These are phyloP conservation scores for Bassia scoparia DNA, from an alignment of 148 eudicot genomes.

Conservation along the genomic window DNA sequence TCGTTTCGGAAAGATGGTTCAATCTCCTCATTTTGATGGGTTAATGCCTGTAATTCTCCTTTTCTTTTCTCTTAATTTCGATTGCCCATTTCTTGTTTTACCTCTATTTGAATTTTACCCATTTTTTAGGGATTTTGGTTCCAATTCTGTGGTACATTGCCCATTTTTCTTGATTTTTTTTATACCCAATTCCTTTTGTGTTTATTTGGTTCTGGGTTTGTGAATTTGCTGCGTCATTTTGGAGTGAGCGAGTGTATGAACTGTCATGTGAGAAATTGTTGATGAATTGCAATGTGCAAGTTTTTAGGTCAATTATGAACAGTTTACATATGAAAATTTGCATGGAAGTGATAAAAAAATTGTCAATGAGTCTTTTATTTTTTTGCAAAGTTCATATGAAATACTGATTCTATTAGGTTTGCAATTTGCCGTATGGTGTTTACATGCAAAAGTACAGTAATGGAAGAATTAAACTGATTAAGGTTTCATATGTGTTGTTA, in stretches of 20 bases:
- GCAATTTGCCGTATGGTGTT: no score
- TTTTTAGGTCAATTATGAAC: constrained; percentile 21
- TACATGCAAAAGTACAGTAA: no score
- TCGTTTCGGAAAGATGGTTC: constrained; percentile 92
- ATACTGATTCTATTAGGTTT: no score
- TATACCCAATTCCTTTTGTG: not conserved
- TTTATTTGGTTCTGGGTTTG: not conserved
- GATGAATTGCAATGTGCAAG: not conserved
- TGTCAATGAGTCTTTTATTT: no score
- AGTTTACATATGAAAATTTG: no score
- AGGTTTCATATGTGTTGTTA: no score
- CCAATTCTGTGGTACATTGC: not conserved
- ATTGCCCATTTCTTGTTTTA: not conserved
- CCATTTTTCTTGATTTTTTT: no score
- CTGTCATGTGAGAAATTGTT: not conserved
- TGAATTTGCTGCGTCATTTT: not conserved
- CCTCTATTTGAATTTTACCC: constrained; percentile 6
- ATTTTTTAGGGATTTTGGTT: not conserved
- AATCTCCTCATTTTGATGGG: constrained; percentile 85
- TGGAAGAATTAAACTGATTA: no score
- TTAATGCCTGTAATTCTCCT: constrained; percentile 74
- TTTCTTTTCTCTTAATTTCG: not conserved
- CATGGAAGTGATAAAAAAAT: no score
- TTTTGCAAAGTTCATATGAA: no score
- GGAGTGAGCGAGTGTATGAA: not conserved